Base-by-base conservation (phyloP, 257 asterid genomes). In the Thymus mandschuricus region DNA sequence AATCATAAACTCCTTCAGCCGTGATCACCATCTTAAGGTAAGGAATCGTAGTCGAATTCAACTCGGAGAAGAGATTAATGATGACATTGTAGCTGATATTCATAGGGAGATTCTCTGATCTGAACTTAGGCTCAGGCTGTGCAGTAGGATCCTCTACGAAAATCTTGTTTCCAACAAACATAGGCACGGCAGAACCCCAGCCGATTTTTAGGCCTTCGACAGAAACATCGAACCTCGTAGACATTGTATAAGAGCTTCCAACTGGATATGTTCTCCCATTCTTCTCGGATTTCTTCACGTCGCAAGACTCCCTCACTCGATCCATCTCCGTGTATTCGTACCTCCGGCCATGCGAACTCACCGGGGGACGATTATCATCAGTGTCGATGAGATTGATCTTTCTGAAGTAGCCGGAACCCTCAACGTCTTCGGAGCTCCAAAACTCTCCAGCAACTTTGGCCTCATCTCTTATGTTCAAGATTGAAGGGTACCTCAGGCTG, bases 401-500 rank as follows among this genome's bases (percentile, higher is more conserved):
- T 48, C 60, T 57, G 64, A 86, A 90, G 72, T 83, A 79, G 15
- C 91, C 86, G 0, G 75, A 38, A 45, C 79, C 83, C 11, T 71
- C 44, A 2, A 31, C 68, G 9, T 69, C 49, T 65, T 78, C 77
- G 75, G 80, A 79, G 54, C 87, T 80, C 95, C 92, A 81, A 38
- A 86, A 48, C 43, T 82, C 67, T 30, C 96, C 97, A 6, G 68
- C 73, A 1, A 76, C 62, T 54, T 40, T 69, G 8, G 67, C 76
- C 34, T 66, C 77, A 13, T 70, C 69, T 56, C 75, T 82, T 60
- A 90, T 61, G 31, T 74, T 84, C 85, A 78, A 73, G 13, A 75
- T 5, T 7, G 82, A 69, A 65, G 87, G 89, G 69, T 77, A 83
- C 72, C 84, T 80, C 78, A 88, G 58, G 57, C 77, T 82, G 75